Evolutionary conservation across 805 yeast genomes (phyloP).

Genomic region (Cyberlindnera veronae): DNA sequence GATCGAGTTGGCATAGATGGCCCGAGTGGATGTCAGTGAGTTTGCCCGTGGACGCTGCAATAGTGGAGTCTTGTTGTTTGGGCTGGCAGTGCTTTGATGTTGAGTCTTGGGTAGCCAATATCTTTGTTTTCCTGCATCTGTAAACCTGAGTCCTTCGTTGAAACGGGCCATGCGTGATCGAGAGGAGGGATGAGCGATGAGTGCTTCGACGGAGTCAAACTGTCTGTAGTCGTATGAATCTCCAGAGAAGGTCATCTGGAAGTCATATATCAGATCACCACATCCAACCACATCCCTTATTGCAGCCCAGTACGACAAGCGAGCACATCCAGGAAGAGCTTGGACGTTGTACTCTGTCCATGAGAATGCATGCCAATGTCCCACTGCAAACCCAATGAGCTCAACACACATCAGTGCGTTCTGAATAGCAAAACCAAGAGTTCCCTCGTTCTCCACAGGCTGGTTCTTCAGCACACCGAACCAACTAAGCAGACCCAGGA

Average conservation of each 20-base stretch:
- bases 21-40: slow-evolving; percentile 25
- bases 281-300: slow-evolving; percentile 71
- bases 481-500: slow-evolving; percentile 51
- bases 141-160: slow-evolving; percentile 79
- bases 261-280: slow-evolving; percentile 78
- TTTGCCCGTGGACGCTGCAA: slow-evolving; percentile 15
- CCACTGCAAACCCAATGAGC: slow-evolving; percentile 76
- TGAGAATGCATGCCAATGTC: slow-evolving; percentile 87
- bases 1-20: slow-evolving; percentile 25
- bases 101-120: slow-evolving; percentile 57
- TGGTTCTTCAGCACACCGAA: slow-evolving; percentile 39
- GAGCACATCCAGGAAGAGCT: slow-evolving; percentile 62
- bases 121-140: slow-evolving; percentile 70
- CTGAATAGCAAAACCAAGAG: slow-evolving; percentile 59
- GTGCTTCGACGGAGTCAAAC: slow-evolving; percentile 77
- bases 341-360: slow-evolving; percentile 65
- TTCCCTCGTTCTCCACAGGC: slow-evolving; percentile 30
- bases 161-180: slow-evolving; percentile 63
- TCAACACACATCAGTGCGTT: slow-evolving; percentile 80
- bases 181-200: slow-evolving; percentile 66
- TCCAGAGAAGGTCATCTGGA: slow-evolving; percentile 63
- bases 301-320: slow-evolving; percentile 61
- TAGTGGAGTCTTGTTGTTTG: slow-evolving; percentile 19
- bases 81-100: slow-evolving; percentile 1
- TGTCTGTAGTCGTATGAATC: slow-evolving; percentile 73